These are phyloP conservation scores for Laburnicola sp. DNA, from an alignment of 2,329 filamentous ascomycete genomes.

Conservation along the genomic window DNA sequence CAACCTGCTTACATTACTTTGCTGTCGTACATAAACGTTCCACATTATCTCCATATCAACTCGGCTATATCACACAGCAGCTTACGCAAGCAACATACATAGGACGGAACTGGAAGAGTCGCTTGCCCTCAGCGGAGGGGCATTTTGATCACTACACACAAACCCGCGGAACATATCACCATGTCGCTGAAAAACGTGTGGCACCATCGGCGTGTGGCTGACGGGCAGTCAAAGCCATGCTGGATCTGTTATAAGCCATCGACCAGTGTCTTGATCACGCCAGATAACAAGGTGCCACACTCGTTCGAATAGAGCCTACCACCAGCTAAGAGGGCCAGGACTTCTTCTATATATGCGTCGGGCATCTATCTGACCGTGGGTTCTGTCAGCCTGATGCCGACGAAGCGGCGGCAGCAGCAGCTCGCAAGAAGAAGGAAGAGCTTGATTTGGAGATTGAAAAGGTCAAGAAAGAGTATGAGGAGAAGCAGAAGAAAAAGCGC, in stretches of 20 bases:
- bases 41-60: background rate
- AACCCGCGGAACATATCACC: background rate
- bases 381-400: conserved; percentile 76
- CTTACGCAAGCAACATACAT: background rate
- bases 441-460: conserved; percentile 53
- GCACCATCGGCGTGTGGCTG: conserved; percentile 82
- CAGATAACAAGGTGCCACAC: conserved; percentile 75
- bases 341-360: conserved; percentile 87
- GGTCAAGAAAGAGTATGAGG: conserved; percentile 55
- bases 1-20: background rate
- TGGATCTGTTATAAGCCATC: conserved; percentile 90
- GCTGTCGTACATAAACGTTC: background rate
- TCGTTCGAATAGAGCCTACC: background rate
- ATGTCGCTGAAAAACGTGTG: conserved; percentile 71
- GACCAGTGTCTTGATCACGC: conserved; percentile 82
- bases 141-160: background rate
- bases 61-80: background rate
- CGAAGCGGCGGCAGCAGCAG: conserved; percentile 63
- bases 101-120: background rate
- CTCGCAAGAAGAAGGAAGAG: conserved; percentile 57
- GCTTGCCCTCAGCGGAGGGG: background rate
- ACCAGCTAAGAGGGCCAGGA: conserved; percentile 56
- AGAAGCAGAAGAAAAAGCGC: conserved; percentile 62
- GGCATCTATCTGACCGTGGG: conserved; percentile 78
- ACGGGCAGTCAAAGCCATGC: conserved; percentile 80